Conservation (phyloP, 176 grass and related monocot genomes). For the Oropetium thomaeum region DNA sequence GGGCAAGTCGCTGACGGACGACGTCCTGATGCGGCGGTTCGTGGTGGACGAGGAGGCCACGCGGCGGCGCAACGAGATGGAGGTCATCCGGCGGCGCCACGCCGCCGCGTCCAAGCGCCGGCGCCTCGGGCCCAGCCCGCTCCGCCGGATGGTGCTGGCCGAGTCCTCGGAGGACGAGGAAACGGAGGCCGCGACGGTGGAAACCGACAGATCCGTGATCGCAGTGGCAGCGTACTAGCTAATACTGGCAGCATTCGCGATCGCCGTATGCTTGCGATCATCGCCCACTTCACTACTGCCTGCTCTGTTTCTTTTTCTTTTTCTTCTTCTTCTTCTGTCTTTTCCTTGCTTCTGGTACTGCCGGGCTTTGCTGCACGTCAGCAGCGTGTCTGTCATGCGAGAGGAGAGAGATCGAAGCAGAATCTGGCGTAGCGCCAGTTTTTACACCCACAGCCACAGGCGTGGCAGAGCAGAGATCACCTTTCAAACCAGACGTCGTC, state of each 20-base stretch:
- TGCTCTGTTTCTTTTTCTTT: not conserved
- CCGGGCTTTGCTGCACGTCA: not conserved
- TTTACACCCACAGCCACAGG: too few species aligned
- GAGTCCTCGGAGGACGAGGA: too few species aligned
- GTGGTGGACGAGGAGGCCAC: slow-evolving; percentile 84
- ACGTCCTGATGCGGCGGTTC: slow-evolving; percentile 84
- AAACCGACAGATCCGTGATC: not conserved
- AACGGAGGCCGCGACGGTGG: not conserved
- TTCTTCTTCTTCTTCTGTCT: not conserved
- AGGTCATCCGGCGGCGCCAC: slow-evolving; percentile 79
- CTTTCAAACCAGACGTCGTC: too few species aligned
- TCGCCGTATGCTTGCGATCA: not conserved
- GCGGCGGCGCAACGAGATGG: slow-evolving; percentile 90
- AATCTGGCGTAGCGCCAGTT: slow-evolving; percentile 15
- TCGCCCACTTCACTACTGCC: not conserved
- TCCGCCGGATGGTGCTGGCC: slow-evolving; percentile 65
- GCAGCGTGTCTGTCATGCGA: slow-evolving; percentile 20
- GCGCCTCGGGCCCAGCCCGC: slow-evolving; percentile 75
- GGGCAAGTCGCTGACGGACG: slow-evolving; percentile 90
- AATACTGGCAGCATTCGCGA: not conserved
- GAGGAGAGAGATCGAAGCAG: slow-evolving; percentile 16
- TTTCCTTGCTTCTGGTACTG: too few species aligned
- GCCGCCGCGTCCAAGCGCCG: slow-evolving; percentile 59
- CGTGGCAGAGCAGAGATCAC: too few species aligned
- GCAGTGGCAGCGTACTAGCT: not conserved